These are phyloP conservation scores for Cytospora mali DNA, from an alignment of 2,329 filamentous ascomycete genomes.

Conservation along the genomic window DNA sequence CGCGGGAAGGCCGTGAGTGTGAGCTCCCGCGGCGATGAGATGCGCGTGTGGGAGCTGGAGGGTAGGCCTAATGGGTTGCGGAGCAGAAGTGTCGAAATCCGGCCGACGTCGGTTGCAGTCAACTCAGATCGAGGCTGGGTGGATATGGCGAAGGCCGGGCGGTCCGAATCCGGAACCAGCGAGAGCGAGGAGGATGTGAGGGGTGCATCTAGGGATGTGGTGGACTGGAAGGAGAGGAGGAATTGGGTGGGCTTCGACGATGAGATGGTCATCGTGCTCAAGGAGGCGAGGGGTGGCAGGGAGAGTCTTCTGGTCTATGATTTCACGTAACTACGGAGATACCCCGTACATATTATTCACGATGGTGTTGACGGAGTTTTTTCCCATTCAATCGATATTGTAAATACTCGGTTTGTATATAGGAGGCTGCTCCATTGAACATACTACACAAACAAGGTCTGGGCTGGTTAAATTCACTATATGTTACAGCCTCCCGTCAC, in stretches of 20 bases:
- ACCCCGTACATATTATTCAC: neutral
- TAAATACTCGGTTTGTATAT: neutral
- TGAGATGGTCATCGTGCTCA: conserved; percentile 85
- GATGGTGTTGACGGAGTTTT: neutral
- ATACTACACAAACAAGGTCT: neutral
- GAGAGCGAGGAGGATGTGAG: conserved; percentile 25
- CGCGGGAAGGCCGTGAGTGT: conserved; percentile 90
- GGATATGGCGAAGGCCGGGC: neutral
- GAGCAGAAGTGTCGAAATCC: conserved; percentile 54
- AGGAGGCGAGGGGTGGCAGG: conserved; percentile 67
- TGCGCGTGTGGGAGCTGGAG: conserved; percentile 89
- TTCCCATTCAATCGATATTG: neutral
- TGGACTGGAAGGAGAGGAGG: conserved; percentile 49
- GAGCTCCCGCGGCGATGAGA: conserved; percentile 74
- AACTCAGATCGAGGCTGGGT: neutral
- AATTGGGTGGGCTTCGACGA: conserved; percentile 88
- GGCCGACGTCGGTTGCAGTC: conserved; percentile 39
- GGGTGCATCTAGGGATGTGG: neutral
- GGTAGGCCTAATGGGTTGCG: conserved; percentile 53
- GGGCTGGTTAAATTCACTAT: neutral
- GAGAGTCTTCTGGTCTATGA: conserved; percentile 84
- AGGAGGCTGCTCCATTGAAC: neutral
- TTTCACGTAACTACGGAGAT: conserved; percentile 62
- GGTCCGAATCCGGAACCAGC: neutral
- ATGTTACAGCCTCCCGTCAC: neutral